A percentile compares a stretch with the other conserved stretches of the same genome.
These are phyloP conservation scores for Euphorbia lathyris DNA, from an alignment of 345 rosid genomes.

Conservation along the genomic window DNA sequence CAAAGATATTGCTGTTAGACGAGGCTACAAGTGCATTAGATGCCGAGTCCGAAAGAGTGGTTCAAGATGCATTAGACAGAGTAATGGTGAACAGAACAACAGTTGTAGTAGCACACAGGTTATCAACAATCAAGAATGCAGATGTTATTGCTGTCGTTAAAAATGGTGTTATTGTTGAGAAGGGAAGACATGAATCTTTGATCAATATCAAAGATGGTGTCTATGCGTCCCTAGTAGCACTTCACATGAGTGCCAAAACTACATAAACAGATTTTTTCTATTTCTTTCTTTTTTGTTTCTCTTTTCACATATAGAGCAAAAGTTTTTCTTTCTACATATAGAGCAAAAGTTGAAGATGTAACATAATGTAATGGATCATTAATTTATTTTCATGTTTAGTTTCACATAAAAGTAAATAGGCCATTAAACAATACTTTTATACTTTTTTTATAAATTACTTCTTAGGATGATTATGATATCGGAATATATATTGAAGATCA, in stretches of 20 bases:
- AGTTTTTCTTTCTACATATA: not conserved
- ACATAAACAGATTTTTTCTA: not conserved
- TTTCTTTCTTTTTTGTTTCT: no score
- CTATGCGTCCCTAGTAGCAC: conserved; percentile 26
- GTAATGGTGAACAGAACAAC: conserved; percentile 44
- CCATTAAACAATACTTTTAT: no score
- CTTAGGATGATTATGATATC: no score
- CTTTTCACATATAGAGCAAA: not conserved
- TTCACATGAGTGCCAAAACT: conserved; percentile 27
- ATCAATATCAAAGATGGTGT: conserved; percentile 23
- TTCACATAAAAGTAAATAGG: no score
- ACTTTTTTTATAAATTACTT: no score
- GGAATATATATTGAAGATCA: no score
- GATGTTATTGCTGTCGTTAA: conserved; percentile 54
- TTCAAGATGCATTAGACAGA: conserved; percentile 47
- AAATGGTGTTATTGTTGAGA: conserved; percentile 46
- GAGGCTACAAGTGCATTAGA: conserved; percentile 49
- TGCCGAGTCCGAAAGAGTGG: conserved; percentile 47
- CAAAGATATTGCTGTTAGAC: conserved; percentile 38
- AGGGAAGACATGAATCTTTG: conserved; percentile 32
- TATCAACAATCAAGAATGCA: conserved; percentile 48
- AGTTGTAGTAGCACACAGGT: conserved; percentile 50
- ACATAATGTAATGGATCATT: not conserved
- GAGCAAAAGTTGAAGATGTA: not conserved
- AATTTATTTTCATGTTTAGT: no score